Evolutionary conservation across 305 asterid genomes (phyloP).

Genomic region (Fraxinus angustifolia): DNA sequence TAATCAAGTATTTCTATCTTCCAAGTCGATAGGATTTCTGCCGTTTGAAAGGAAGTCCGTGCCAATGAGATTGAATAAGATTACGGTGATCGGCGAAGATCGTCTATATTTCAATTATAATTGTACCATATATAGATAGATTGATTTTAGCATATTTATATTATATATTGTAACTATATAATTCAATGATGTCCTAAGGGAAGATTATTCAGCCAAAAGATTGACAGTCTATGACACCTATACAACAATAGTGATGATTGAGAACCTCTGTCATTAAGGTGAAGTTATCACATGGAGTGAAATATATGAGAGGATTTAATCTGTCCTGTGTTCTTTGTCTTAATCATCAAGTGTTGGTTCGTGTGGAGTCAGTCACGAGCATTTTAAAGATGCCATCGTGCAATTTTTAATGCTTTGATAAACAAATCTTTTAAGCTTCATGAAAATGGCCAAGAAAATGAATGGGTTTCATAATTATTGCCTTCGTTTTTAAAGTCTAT

Average conservation of each 20-base stretch:
- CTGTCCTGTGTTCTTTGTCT: neutral
- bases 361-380: constrained; percentile 2
- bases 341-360: constrained; percentile 11
- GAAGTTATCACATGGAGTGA: constrained; percentile 10
- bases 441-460: constrained; percentile 15
- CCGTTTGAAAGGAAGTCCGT: neutral
- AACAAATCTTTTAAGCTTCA: constrained; percentile 20
- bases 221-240: neutral
- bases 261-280: neutral
- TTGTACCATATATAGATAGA: neutral
- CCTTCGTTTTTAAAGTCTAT: constrained; percentile 4
- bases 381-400: neutral
- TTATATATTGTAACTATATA: too few species aligned
- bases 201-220: neutral
- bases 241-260: neutral
- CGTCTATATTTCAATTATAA: neutral
- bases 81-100: neutral
- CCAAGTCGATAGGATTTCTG: neutral
- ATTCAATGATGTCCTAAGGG: neutral
- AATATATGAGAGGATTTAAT: constrained; percentile 8
- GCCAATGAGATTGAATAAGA: neutral
- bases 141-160: neutral
- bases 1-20: neutral
- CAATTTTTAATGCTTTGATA: neutral
- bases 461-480: neutral